Evolutionary conservation across 805 yeast genomes (phyloP).

Genomic region (Lachancea cidri): DNA sequence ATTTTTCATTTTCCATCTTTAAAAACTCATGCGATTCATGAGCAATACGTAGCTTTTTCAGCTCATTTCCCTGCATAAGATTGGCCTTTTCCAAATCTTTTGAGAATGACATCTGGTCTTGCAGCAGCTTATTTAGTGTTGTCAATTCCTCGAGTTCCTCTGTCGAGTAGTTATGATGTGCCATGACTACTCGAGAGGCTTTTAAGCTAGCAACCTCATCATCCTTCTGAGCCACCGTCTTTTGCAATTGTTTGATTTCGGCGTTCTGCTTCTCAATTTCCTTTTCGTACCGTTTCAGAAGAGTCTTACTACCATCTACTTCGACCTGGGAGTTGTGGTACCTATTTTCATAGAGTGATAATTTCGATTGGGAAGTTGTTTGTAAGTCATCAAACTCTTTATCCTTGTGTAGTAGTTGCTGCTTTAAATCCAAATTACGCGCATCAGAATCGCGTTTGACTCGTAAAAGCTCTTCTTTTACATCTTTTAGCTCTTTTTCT

Average conservation of each 20-base stretch:
- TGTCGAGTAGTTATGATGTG: slow-evolving; percentile 30
- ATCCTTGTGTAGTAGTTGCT: slow-evolving; percentile 21
- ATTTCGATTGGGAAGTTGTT: slow-evolving; percentile 29
- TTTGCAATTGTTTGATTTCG: slow-evolving; percentile 21
- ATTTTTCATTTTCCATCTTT: slow-evolving; percentile 24
- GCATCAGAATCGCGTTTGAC: slow-evolving; percentile 22
- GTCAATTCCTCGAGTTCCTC: slow-evolving; percentile 33
- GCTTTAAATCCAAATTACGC: slow-evolving; percentile 33
- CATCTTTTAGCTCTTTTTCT: slow-evolving; percentile 13
- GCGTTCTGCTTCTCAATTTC: slow-evolving; percentile 21
- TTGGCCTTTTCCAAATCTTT: slow-evolving; percentile 48
- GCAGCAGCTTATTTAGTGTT: slow-evolving; percentile 32
- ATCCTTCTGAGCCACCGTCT: slow-evolving; percentile 20
- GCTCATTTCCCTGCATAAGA: slow-evolving; percentile 46
- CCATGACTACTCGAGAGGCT: slow-evolving; percentile 33
- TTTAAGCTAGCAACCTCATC: slow-evolving; percentile 26
- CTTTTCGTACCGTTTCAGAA: slow-evolving; percentile 21
- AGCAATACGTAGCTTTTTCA: slow-evolving; percentile 40
- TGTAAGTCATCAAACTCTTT: slow-evolving; percentile 34
- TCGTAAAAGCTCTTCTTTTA: slow-evolving; percentile 22
- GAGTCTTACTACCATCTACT: slow-evolving; percentile 14
- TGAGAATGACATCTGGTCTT: slow-evolving; percentile 42
- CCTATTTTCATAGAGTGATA: slow-evolving; percentile 14
- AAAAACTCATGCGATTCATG: slow-evolving; percentile 23
- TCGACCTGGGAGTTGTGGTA: slow-evolving; percentile 17